A percentile compares a stretch with the other conserved stretches of the same genome.
phyloP scores from a whole-genome alignment of 176 grass and related monocot species.

The Hordeum marinum region DNA sequence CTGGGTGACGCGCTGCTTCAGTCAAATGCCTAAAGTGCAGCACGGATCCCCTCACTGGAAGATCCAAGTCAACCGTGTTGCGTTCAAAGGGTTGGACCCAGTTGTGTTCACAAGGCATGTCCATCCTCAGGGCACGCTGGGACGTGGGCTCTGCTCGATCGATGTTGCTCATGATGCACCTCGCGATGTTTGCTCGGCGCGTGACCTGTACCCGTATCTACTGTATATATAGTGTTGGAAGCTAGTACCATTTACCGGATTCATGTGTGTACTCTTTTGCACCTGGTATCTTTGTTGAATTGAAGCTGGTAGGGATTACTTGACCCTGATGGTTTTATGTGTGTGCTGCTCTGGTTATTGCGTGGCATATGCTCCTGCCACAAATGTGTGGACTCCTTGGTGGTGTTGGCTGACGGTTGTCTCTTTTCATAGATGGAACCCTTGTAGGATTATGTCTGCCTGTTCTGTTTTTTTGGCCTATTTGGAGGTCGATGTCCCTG shows the following conservation, averaged over 20 bases:
- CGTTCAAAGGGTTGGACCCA: background rate
- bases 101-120: background rate
- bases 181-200: background rate
- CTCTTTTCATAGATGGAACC: background rate
- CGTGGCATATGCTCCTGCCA: background rate
- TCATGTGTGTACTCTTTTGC: background rate
- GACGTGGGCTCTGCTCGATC: background rate
- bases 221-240: slow-evolving; percentile 17
- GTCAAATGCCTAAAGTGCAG: background rate
- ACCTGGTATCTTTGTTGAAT: slow-evolving; percentile 12
- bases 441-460: background rate
- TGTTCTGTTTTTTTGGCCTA: background rate
- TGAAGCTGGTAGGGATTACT: background rate
- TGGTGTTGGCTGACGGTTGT: background rate
- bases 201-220: background rate
- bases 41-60: background rate
- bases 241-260: background rate
- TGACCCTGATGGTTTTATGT: background rate
- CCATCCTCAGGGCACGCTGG: background rate
- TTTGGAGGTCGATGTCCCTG: background rate
- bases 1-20: background rate
- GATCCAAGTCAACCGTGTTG: background rate
- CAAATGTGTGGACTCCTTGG: background rate
- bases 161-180: background rate
- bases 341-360: background rate